Evolutionary conservation across 768 basidiomycete genomes (phyloP).

Genomic region (Hericium erinaceus): DNA sequence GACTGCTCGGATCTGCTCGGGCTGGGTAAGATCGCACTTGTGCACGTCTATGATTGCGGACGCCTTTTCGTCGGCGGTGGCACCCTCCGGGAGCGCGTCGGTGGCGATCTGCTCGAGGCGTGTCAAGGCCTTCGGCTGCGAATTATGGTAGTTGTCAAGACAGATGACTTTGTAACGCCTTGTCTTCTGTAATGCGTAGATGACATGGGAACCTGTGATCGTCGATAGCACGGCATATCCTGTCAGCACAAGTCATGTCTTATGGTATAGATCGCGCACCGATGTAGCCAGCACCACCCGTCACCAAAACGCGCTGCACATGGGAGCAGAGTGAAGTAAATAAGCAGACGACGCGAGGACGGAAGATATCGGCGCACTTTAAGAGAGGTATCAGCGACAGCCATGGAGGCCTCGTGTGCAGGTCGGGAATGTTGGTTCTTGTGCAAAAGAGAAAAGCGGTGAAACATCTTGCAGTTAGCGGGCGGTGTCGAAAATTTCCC

Average conservation of each 20-base stretch:
- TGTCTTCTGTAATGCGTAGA: conserved; percentile 77
- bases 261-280: conserved; percentile 34
- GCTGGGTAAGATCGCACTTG: conserved; percentile 65
- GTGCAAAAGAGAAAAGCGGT: background rate
- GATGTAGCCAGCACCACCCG: conserved; percentile 86
- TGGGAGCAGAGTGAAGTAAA: conserved; percentile 8
- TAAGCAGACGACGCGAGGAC: background rate
- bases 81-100: conserved; percentile 54
- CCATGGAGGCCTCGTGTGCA: background rate
- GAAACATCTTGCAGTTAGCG: background rate
- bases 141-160: conserved; percentile 94
- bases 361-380: conserved; percentile 7
- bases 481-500: background rate
- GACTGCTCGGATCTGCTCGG: conserved; percentile 61
- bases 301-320: conserved; percentile 52
- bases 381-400: background rate
- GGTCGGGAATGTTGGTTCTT: background rate
- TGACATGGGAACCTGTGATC: conserved; percentile 80
- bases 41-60: conserved; percentile 65
- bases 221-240: background rate
- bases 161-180: conserved; percentile 88
- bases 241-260: background rate
- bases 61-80: conserved; percentile 59
- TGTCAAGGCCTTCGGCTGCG: conserved; percentile 62
- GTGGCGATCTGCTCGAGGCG: conserved; percentile 76